These are phyloP conservation scores for Asterochloris sp. DNA, from an alignment of 139 green algal species.

Conservation along the genomic window DNA sequence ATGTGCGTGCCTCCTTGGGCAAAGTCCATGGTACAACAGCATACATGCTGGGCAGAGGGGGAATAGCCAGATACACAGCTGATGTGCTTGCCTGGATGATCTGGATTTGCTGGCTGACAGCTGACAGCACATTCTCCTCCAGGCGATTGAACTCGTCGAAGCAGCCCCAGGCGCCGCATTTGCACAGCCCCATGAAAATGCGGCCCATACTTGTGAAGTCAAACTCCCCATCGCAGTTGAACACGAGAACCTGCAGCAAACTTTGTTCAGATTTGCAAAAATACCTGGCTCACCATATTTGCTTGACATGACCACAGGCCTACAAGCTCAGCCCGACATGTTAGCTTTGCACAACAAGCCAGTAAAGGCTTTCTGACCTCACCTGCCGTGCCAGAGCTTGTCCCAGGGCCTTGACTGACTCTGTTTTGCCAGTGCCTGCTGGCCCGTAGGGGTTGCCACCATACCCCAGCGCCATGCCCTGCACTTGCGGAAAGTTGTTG, in stretches of 20 bases:
- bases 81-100: slow-evolving; percentile 55
- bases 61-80: not conserved
- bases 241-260: slow-evolving; percentile 79
- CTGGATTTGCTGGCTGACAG: slow-evolving; percentile 86
- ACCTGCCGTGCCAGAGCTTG: slow-evolving; percentile 70
- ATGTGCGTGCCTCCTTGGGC: no score
- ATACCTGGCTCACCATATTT: not conserved
- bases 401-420: slow-evolving; percentile 73
- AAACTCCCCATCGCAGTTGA: slow-evolving; percentile 89
- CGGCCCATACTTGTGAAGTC: slow-evolving; percentile 83
- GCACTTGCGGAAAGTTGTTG: not conserved
- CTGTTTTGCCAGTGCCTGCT: slow-evolving; percentile 83
- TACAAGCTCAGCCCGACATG: not conserved
- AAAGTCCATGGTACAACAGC: no score
- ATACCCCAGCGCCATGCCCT: slow-evolving; percentile 82
- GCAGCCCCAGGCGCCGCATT: slow-evolving; percentile 84
- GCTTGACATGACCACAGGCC: not conserved
- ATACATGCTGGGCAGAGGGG: not conserved
- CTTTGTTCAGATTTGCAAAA: not conserved
- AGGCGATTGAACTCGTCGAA: slow-evolving; percentile 93
- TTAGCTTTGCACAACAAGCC: not conserved
- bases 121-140: slow-evolving; percentile 81
- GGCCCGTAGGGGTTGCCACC: slow-evolving; percentile 74
- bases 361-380: no score
- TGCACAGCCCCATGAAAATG: slow-evolving; percentile 74